A percentile compares a stretch with the other conserved stretches of the same genome.
These are phyloP conservation scores for Vigna mungo DNA, from an alignment of 306 rosid species.

Conservation along the genomic window DNA sequence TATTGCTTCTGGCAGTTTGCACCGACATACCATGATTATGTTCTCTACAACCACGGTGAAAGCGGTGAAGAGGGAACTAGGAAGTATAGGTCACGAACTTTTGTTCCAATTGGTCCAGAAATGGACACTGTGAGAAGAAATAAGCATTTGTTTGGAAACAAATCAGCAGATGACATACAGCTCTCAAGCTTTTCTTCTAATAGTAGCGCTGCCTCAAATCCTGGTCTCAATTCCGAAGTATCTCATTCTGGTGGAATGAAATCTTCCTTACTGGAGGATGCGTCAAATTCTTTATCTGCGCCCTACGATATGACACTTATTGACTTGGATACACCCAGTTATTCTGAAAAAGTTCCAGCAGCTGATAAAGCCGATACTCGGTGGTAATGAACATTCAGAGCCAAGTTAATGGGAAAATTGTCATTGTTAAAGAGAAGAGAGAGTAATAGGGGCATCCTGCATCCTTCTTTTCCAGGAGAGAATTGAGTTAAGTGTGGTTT, in stretches of 20 bases:
- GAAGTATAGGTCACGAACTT: constrained; percentile 87
- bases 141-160: constrained; percentile 69
- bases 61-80: constrained; percentile 75
- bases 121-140: constrained; percentile 90
- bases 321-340: constrained; percentile 72
- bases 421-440: constrained; percentile 29
- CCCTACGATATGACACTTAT: constrained; percentile 82
- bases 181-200: constrained; percentile 70
- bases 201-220: constrained; percentile 54
- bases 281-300: constrained; percentile 59
- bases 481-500: constrained; percentile 41
- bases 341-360: constrained; percentile 71
- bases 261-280: constrained; percentile 78
- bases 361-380: constrained; percentile 57
- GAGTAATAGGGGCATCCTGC: constrained; percentile 20
- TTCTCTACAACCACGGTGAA: constrained; percentile 82
- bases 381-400: constrained; percentile 49
- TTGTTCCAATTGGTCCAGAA: constrained; percentile 92
- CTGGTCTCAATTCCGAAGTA: constrained; percentile 44
- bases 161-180: constrained; percentile 71
- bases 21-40: constrained; percentile 94
- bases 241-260: constrained; percentile 53
- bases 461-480: constrained; percentile 46
- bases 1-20: constrained; percentile 71
- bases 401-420: constrained; percentile 38